Conservation (phyloP, 495 filamentous ascomycete genomes). For the Xylaria flabelliformis region DNA sequence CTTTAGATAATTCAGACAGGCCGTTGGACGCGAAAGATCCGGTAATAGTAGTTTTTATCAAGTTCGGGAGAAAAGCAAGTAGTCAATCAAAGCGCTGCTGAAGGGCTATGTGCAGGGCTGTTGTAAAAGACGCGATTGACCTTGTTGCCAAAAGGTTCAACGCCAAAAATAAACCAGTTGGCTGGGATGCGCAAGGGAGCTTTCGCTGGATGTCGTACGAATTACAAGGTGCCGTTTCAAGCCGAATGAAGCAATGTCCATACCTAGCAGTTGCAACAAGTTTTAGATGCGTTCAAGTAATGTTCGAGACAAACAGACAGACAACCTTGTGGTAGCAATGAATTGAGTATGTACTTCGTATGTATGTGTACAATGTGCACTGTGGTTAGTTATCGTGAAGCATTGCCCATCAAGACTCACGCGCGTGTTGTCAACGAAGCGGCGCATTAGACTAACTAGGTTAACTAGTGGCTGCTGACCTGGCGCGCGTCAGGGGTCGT, state of each 20-base stretch:
- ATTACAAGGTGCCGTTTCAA: slow-evolving; percentile 17
- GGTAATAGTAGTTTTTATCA: neutral
- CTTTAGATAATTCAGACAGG: neutral
- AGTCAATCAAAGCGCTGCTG: neutral
- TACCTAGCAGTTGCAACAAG: slow-evolving; percentile 6
- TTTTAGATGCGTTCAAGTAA: slow-evolving; percentile 11
- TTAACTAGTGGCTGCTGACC: neutral
- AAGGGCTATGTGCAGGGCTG: neutral
- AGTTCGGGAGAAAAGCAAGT: neutral
- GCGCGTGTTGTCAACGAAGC: slow-evolving; percentile 17
- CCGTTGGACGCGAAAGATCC: neutral
- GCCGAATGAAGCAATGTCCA: slow-evolving; percentile 20
- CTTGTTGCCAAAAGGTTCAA: neutral
- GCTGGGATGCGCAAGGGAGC: slow-evolving; percentile 24
- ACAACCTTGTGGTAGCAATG: slow-evolving; percentile 6
- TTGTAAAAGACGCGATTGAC: neutral
- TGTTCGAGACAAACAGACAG: slow-evolving; percentile 3
- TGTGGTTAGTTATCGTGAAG: slow-evolving; percentile 21
- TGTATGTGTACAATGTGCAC: slow-evolving; percentile 1
- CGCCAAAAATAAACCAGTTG: slow-evolving; percentile 17
- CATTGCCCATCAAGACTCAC: slow-evolving; percentile 1
- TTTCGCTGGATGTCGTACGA: slow-evolving; percentile 2
- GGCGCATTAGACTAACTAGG: neutral
- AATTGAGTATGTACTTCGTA: neutral
- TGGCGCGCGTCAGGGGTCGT: slow-evolving; percentile 3